These are phyloP conservation scores for Coemansia sp. DNA, from an alignment of 192 early-diverging fungal species.

Conservation along the genomic window DNA sequence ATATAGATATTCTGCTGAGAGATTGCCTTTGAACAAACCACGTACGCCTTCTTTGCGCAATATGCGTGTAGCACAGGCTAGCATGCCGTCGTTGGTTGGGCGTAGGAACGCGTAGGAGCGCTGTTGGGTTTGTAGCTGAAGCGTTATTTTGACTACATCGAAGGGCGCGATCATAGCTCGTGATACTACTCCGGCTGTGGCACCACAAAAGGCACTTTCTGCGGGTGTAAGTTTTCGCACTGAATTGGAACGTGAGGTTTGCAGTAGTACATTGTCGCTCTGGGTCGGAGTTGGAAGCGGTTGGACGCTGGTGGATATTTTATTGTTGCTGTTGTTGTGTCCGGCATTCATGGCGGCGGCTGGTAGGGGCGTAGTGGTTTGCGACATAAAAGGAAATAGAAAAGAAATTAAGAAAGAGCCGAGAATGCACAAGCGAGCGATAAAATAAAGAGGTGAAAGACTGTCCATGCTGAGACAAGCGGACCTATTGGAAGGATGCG, in stretches of 20 bases:
- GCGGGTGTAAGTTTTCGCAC: slow-evolving; percentile 25
- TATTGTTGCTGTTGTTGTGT: neutral
- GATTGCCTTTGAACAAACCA: slow-evolving; percentile 92
- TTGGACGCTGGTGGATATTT: neutral
- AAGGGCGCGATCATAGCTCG: slow-evolving; percentile 87
- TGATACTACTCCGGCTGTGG: slow-evolving; percentile 46
- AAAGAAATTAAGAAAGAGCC: neutral
- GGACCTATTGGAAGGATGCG: neutral
- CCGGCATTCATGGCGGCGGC: neutral
- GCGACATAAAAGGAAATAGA: neutral
- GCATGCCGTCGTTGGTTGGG: slow-evolving; percentile 62
- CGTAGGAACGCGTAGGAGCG: slow-evolving; percentile 6
- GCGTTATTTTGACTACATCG: slow-evolving; percentile 92
- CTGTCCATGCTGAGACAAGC: neutral
- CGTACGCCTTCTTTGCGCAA: slow-evolving; percentile 76
- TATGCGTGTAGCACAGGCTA: slow-evolving; percentile 68
- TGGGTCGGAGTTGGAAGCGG: neutral
- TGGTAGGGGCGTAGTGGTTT: neutral
- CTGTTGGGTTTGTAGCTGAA: slow-evolving; percentile 51
- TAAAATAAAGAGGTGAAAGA: neutral
- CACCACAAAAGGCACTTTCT: slow-evolving; percentile 47
- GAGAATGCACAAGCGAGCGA: neutral
- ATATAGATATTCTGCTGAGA: slow-evolving; percentile 91
- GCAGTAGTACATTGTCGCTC: slow-evolving; percentile 22
- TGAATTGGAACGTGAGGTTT: slow-evolving; percentile 20